Conservation (phyloP, 2,329 filamentous ascomycete species). For the Aureobasidium sp. region DNA sequence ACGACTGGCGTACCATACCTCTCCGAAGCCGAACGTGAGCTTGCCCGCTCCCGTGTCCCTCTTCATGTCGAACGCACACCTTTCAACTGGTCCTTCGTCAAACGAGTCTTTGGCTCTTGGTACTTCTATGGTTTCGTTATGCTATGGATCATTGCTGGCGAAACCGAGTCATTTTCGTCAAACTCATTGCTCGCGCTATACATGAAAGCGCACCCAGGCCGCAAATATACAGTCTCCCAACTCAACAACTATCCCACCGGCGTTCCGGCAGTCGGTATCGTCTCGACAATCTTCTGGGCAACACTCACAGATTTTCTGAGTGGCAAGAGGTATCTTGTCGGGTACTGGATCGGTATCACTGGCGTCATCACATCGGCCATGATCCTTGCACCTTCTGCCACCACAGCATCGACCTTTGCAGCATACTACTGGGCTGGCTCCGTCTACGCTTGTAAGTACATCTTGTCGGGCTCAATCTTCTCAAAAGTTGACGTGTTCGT, state of each 20-base stretch:
- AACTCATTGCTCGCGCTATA: constrained; percentile 53
- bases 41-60: constrained; percentile 41
- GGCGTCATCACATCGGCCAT: constrained; percentile 57
- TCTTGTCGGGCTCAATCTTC: too few relatives aligned
- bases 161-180: constrained; percentile 63
- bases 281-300: constrained; percentile 60
- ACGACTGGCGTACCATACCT: constrained; percentile 45
- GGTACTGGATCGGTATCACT: constrained; percentile 60
- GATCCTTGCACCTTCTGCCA: constrained; percentile 50
- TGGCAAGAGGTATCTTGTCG: constrained; percentile 59
- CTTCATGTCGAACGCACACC: constrained; percentile 39
- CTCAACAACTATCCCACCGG: constrained; percentile 50
- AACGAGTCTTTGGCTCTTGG: constrained; percentile 52
- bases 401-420: constrained; percentile 51
- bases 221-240: constrained; percentile 42
- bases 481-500: too few relatives aligned
- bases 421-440: constrained; percentile 65
- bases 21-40: constrained; percentile 32
- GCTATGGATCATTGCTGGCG: constrained; percentile 64
- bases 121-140: constrained; percentile 61
- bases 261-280: constrained; percentile 46
- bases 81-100: constrained; percentile 45
- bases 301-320: constrained; percentile 59
- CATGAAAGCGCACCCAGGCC: constrained; percentile 41
- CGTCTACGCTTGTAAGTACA: constrained; percentile 59